Conservation (phyloP, 495 filamentous ascomycete species). For the Astrothelium subdiscretum region DNA sequence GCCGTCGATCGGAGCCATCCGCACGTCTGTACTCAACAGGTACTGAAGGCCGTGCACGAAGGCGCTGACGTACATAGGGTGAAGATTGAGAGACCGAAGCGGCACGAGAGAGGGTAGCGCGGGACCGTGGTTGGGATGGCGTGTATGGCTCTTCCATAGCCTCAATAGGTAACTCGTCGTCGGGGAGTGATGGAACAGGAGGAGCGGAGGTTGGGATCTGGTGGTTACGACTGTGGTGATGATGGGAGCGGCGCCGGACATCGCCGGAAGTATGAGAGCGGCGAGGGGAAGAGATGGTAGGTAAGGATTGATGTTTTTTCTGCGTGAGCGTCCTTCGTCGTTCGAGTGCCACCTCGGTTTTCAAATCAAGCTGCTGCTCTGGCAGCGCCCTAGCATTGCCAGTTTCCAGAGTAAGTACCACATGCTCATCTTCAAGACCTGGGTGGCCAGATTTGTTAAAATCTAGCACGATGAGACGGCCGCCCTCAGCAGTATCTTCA, state of each 20-base stretch:
- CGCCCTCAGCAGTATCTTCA: constrained; percentile 11
- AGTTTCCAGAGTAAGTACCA: constrained; percentile 15
- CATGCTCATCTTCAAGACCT: constrained; percentile 11
- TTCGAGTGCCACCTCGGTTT: constrained; percentile 14
- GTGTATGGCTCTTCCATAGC: constrained; percentile 18
- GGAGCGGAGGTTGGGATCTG: constrained; percentile 3
- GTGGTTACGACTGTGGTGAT: not conserved
- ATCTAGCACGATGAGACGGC: constrained; percentile 18
- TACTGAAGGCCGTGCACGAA: not conserved
- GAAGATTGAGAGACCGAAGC: constrained; percentile 5
- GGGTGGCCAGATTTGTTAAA: constrained; percentile 18
- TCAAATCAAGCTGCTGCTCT: constrained; percentile 14
- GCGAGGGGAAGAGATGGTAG: constrained; percentile 3
- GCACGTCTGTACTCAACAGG: constrained; percentile 10
- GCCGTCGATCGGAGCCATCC: constrained; percentile 13
- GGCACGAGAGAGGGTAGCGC: constrained; percentile 13
- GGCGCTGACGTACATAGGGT: not conserved
- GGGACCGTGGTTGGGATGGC: constrained; percentile 16
- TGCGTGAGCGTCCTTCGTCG: constrained; percentile 17
- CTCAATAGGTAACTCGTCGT: constrained; percentile 5
- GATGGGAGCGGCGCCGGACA: not conserved
- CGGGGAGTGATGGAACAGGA: constrained; percentile 10
- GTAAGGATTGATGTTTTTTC: constrained; percentile 8
- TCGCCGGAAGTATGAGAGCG: not conserved
- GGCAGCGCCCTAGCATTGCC: constrained; percentile 11